Conservation (phyloP, 2,329 filamentous ascomycete species). For the Blastomyces emzantsi region DNA sequence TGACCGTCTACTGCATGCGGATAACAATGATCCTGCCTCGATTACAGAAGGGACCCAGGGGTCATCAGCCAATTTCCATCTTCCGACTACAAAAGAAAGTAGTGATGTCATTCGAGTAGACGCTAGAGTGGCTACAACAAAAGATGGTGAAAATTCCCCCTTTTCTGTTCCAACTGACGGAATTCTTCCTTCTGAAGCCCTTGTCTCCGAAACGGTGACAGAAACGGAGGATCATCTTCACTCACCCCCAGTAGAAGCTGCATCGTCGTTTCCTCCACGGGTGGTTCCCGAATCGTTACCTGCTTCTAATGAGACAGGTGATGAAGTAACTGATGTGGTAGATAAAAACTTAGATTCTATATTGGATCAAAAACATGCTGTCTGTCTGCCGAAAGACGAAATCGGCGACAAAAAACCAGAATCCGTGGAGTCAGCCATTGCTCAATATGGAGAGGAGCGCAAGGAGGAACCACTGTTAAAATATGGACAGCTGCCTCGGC, state of each 20-base stretch:
- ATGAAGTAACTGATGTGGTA: not conserved
- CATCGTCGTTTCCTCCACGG: not conserved
- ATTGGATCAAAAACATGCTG: not conserved
- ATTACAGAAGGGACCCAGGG: not conserved
- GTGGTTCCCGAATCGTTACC: not conserved
- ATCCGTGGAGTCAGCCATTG: not conserved
- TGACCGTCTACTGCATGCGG: not conserved
- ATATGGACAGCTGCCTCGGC: not conserved
- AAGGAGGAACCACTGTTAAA: not conserved
- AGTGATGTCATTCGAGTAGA: not conserved
- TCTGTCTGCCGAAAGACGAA: not conserved
- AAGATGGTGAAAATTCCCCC: not conserved
- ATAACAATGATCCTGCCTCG: not conserved
- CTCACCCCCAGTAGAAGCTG: not conserved
- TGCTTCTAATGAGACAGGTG: not conserved
- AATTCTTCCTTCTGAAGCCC: not conserved
- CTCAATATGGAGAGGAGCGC: not conserved
- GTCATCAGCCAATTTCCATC: not conserved
- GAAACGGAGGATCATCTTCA: not conserved
- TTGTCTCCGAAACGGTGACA: not conserved
- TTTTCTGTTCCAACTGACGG: not conserved
- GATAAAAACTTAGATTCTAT: not conserved
- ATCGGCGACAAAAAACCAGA: too few species aligned
- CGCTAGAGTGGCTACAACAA: not conserved
- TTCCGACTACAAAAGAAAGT: not conserved